Conservation (phyloP, 371 early-diverging fungal species). For the Mucor indicus region DNA sequence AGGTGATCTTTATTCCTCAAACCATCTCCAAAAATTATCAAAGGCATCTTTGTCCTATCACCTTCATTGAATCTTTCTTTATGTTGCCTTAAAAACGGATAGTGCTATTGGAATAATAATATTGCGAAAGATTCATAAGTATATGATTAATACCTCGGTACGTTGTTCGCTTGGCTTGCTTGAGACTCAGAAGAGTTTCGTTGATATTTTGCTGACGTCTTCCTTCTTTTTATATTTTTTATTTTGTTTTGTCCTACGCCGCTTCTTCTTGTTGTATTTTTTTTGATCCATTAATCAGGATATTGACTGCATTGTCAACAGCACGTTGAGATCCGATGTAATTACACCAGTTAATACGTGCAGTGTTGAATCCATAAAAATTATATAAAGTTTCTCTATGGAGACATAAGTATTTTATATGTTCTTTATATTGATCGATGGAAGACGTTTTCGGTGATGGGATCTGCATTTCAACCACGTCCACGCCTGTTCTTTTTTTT, state of each 20-base stretch:
- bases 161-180: no score
- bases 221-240: not conserved
- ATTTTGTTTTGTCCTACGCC: not conserved
- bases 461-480: not conserved
- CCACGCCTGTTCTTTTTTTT: not conserved
- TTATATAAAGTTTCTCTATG: not conserved
- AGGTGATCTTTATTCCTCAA: no score
- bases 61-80: no score
- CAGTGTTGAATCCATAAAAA: constrained; percentile 1
- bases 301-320: not conserved
- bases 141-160: no score
- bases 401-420: not conserved
- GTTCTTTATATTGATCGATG: not conserved
- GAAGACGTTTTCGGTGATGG: not conserved
- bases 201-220: no score
- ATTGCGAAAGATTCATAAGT: no score
- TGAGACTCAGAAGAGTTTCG: no score
- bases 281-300: constrained; percentile 3
- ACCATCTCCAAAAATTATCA: no score
- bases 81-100: no score
- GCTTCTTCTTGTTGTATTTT: constrained; percentile 3
- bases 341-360: constrained; percentile 1
- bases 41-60: no score
- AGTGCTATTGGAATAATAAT: no score
- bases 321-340: not conserved